Conservation (phyloP, 177 flowering plant genomes). For the Vitis hybrid region DNA sequence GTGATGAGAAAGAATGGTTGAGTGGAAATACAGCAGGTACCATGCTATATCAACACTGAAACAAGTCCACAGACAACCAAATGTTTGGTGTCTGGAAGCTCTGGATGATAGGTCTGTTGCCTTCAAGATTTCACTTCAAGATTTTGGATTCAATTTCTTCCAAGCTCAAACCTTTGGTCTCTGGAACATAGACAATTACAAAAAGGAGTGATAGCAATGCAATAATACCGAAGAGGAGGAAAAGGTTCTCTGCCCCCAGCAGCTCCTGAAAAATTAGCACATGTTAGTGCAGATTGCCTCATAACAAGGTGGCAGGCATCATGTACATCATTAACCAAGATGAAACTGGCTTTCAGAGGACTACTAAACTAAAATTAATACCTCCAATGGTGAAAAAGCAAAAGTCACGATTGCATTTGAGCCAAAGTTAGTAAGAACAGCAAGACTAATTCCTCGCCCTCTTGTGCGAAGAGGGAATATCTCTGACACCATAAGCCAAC, state of each 20-base stretch:
- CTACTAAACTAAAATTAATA: conserved; percentile 16
- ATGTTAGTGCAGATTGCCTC: background rate
- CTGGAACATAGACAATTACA: conserved; percentile 58
- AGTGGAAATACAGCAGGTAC: too few relatives aligned
- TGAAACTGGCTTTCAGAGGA: background rate
- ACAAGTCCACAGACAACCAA: background rate
- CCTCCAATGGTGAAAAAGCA: conserved; percentile 94
- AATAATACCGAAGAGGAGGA: conserved; percentile 80
- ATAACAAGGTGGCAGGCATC: background rate
- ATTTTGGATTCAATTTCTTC: conserved; percentile 92
- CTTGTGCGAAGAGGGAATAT: conserved; percentile 93
- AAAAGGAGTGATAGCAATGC: conserved; percentile 72
- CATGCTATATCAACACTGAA: background rate
- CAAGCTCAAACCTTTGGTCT: conserved; percentile 93
- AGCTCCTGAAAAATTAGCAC: conserved; percentile 54
- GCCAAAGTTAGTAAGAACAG: conserved; percentile 89
- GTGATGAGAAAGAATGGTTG: too few relatives aligned
- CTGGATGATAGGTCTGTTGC: background rate
- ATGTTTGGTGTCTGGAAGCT: background rate
- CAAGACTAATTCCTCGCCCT: conserved; percentile 90
- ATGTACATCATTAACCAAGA: background rate
- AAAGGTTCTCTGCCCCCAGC: conserved; percentile 82
- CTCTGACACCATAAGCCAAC: conserved; percentile 97
- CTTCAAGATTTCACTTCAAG: conserved; percentile 44
- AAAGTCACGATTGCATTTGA: conserved; percentile 92